Evolutionary conservation across 2,329 filamentous ascomycete genomes (phyloP), one percentile per base, ranked within the genome.

Genomic region (Penicillium sp.): DNA sequence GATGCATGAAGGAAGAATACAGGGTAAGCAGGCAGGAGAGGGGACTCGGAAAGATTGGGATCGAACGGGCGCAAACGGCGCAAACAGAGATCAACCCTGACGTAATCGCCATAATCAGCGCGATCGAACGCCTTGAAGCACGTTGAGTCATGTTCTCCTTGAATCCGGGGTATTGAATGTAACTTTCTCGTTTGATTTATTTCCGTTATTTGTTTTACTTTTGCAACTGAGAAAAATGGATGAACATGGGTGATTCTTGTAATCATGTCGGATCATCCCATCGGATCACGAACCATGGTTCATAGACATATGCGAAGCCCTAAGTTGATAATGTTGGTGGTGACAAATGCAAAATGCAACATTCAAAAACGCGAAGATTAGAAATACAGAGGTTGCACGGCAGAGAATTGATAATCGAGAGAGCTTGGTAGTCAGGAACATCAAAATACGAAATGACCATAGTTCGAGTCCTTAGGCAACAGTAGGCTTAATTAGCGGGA

Each of bases 1-100:
- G 42, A 57, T 59, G 48, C 57, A 59, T 58, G 31, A 40, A 46
- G 41, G 41, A 42, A 43, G 29, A 29, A 41, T 45, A 49, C 31
- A 12, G 33, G 46, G 42, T 33, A 35, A 33, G 13, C 38, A 25
- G 28, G 41, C 18, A 20, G 25, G 6, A 27, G 25, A 4, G 28
- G 28, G 33, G 39, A 23, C 41, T 32, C 32, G 15, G 28, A 42
- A 29, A 42, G n/a, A 28, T 42, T 24, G 27, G 24, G 37, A 40
- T 45, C 9, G 38, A 40, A 3, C 20, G 24, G 37, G 20, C 38
- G 38, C 38, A 40, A 40, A 40, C 24, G 23, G 24, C 38, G 20
- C 38, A 40, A 40, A 40, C 24, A 40, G 12, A 5, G 24, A 1
- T 7, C 23, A 8, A n/a, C 38, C 20, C 38, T 40, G 38, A 40